Conservation (phyloP, 176 grass and related monocot genomes). For the Triticum turgidum region DNA sequence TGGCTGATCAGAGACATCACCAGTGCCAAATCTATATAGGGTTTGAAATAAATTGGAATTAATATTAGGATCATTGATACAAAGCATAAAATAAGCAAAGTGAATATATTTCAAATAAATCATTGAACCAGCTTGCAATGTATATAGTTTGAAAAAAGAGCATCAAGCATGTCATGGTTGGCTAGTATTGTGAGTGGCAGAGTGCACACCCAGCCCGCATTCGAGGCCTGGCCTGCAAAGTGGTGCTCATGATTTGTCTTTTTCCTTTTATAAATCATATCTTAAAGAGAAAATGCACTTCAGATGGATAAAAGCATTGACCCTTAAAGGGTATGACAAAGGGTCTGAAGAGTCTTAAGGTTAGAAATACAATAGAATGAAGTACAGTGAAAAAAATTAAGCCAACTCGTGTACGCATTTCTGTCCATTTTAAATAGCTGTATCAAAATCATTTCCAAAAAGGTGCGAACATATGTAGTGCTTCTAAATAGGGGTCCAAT, state of each 20-base stretch:
- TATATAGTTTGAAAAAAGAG: not conserved
- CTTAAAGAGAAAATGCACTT: not conserved
- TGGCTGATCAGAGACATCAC: slow-evolving; percentile 28
- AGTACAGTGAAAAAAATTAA: not conserved
- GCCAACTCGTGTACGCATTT: not conserved
- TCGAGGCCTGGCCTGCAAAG: too few relatives aligned
- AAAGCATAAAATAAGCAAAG: not conserved
- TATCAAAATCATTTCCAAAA: not conserved
- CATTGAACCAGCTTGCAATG: not conserved
- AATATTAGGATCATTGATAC: not conserved
- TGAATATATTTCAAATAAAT: not conserved
- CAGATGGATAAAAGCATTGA: not conserved
- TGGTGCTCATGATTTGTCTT: not conserved
- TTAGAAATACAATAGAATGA: not conserved
- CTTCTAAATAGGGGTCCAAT: not conserved
- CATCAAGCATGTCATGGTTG: not conserved
- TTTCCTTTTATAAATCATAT: not conserved
- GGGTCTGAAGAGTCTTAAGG: too few relatives aligned
- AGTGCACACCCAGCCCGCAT: too few relatives aligned
- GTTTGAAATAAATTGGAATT: slow-evolving; percentile 1
- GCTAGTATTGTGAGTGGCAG: not conserved
- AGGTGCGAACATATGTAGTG: not conserved
- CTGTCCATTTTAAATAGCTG: not conserved
- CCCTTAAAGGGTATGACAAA: not conserved
- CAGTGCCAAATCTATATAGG: slow-evolving; percentile 50